phyloP scores from a whole-genome alignment of 306 rosid species.

The Hylodesmum podocarpum region DNA sequence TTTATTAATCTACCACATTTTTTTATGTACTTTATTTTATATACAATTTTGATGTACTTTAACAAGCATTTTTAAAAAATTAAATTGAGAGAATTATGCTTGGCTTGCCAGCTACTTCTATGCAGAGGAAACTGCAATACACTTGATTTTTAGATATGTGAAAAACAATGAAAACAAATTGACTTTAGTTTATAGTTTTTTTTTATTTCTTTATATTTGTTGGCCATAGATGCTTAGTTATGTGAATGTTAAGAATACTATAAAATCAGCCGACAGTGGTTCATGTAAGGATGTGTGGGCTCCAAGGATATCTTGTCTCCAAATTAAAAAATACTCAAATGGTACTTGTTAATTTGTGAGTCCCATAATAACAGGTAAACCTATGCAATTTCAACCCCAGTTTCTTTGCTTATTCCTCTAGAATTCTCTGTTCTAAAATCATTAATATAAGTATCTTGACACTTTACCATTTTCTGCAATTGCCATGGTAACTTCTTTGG shows the following conservation, averaged over 20 bases:
- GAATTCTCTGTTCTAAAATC: background rate
- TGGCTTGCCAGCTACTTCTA: constrained; percentile 16
- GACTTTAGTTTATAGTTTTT: background rate
- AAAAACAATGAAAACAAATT: background rate
- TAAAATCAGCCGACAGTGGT: constrained; percentile 40
- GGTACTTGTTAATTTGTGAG: background rate
- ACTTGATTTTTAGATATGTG: background rate
- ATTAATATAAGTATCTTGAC: background rate
- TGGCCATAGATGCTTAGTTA: constrained; percentile 21
- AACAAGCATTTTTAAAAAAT: background rate
- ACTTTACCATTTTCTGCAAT: constrained; percentile 27
- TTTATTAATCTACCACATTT: background rate
- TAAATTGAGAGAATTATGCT: background rate
- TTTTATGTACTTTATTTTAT: background rate
- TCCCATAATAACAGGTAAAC: constrained; percentile 23
- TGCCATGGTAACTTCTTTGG: background rate
- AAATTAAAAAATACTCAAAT: background rate
- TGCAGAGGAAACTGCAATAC: constrained; percentile 6
- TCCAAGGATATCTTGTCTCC: constrained; percentile 15
- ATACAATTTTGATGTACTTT: background rate
- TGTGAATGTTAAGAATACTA: constrained; percentile 19
- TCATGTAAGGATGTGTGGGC: constrained; percentile 27
- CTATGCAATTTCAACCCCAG: background rate
- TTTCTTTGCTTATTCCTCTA: background rate
- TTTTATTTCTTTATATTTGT: background rate